Base-by-base conservation (phyloP, 2,329 filamentous ascomycete genomes). In the Penicillium capsulatum region DNA sequence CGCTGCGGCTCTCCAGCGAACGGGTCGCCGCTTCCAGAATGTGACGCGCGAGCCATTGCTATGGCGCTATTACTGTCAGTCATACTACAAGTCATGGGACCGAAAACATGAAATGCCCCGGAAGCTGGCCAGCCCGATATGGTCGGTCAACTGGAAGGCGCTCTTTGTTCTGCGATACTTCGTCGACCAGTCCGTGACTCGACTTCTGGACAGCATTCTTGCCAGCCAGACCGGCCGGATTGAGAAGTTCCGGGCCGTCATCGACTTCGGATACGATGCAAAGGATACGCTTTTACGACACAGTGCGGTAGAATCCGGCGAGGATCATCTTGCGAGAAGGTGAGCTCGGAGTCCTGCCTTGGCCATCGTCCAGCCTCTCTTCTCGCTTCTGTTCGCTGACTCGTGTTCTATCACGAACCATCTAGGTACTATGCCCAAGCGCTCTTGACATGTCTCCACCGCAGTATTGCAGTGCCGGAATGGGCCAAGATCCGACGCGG, bases 211-310 rank as follows among this genome's bases (percentile, higher is more conserved):
- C 47, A 74, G 70, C 19, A 80, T 95, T 42, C 70, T 97, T 38
- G 63, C 70, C n/a, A 81, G 77, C 20, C 86, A 88, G 60, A 75
- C 81, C 24, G 74, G 79, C 38, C 81, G 89, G 14, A 75, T 88
- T 40, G 73, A 75, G 39, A 81, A 82, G 55, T 81, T 88, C 47
- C 79, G 84, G 53, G 68, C 75, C 35, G 84, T 97, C 46, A 80
- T 85, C 37, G 69, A 73, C 17, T 73, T 82, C 55, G 89, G 89
- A 1, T 91, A 90, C 57, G 89, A 97, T 68, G 86, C 84, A 31
- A 96, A 96, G 62, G 90, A 96, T 61, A 82, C 81, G 38, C 74
- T 97, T 34, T 57, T 89, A 44, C 71, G 75, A 39, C 81, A 94
- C 58, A 79, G 76, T 44, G 70, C 70, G 8, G 72, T 75, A 22